A percentile compares a stretch with the other conserved stretches of the same genome.
These are phyloP conservation scores for Cercospora nicotianae DNA, from an alignment of 2,329 filamentous ascomycete species.

Conservation along the genomic window DNA sequence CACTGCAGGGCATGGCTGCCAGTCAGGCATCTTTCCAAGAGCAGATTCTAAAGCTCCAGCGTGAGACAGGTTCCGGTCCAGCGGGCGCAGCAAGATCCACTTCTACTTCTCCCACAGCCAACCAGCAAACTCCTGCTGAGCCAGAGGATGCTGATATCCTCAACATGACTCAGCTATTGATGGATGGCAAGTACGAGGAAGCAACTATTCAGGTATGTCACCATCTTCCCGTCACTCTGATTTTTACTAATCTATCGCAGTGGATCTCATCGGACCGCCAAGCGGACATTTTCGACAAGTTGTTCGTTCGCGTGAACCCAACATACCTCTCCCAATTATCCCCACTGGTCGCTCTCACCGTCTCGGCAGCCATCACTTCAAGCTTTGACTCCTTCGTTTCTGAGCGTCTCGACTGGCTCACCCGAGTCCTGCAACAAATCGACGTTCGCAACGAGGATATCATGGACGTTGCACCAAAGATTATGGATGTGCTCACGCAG, in stretches of 20 bases:
- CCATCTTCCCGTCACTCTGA: background rate
- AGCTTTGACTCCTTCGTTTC: slow-evolving; percentile 54
- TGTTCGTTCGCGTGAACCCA: slow-evolving; percentile 60
- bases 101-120: slow-evolving; percentile 9
- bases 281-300: slow-evolving; percentile 60
- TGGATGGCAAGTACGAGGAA: slow-evolving; percentile 52
- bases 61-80: slow-evolving; percentile 48
- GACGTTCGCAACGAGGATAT: slow-evolving; percentile 51
- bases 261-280: slow-evolving; percentile 64
- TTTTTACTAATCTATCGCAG: slow-evolving; percentile 41
- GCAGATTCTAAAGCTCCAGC: slow-evolving; percentile 47
- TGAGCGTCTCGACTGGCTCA: slow-evolving; percentile 61
- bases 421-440: slow-evolving; percentile 55
- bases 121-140: slow-evolving; percentile 40
- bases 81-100: slow-evolving; percentile 13
- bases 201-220: slow-evolving; percentile 46
- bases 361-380: slow-evolving; percentile 62
- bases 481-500: slow-evolving; percentile 60
- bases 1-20: slow-evolving; percentile 67
- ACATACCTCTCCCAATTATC: slow-evolving; percentile 57
- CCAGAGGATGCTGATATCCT: slow-evolving; percentile 59
- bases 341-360: slow-evolving; percentile 60
- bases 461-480: slow-evolving; percentile 57
- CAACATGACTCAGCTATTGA: slow-evolving; percentile 63
- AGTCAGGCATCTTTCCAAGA: slow-evolving; percentile 69